Percentiles rank a stretch among this genome's conserved stretches.
These are phyloP conservation scores for Rhodosporidiobolus odoratus DNA, from an alignment of 768 basidiomycete species.

Conservation along the genomic window DNA sequence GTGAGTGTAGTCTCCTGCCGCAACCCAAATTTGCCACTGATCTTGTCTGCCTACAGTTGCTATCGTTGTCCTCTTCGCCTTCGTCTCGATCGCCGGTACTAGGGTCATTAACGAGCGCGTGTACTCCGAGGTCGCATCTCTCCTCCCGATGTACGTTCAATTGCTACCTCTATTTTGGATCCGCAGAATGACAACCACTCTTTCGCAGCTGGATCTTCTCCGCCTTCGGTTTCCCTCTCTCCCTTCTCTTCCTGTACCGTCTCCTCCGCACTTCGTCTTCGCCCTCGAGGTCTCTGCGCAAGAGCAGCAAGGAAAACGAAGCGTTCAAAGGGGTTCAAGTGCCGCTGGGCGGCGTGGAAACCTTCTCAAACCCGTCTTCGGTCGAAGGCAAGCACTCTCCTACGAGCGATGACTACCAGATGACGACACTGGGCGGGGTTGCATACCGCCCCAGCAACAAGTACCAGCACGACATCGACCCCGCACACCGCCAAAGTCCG, in stretches of 20 bases:
- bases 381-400: background rate
- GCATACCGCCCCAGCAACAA: background rate
- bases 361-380: background rate
- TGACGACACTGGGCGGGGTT: background rate
- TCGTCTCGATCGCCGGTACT: background rate
- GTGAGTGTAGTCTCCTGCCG: background rate
- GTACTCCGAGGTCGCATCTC: conserved; percentile 4
- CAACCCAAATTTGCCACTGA: background rate
- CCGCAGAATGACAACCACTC: background rate
- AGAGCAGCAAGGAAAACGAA: background rate
- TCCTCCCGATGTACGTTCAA: conserved; percentile 8
- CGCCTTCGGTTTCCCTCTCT: background rate
- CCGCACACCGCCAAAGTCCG: background rate
- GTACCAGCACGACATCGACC: background rate
- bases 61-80: conserved; percentile 18
- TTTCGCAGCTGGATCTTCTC: background rate
- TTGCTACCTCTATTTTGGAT: background rate
- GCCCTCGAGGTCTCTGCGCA: background rate
- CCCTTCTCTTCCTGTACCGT: conserved; percentile 10
- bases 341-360: background rate
- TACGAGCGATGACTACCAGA: background rate
- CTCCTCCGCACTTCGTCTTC: background rate
- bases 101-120: conserved; percentile 8
- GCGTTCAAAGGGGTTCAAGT: background rate
- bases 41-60: background rate